Base-by-base conservation (phyloP, 805 yeast species). In the Candida nitratophila region DNA sequence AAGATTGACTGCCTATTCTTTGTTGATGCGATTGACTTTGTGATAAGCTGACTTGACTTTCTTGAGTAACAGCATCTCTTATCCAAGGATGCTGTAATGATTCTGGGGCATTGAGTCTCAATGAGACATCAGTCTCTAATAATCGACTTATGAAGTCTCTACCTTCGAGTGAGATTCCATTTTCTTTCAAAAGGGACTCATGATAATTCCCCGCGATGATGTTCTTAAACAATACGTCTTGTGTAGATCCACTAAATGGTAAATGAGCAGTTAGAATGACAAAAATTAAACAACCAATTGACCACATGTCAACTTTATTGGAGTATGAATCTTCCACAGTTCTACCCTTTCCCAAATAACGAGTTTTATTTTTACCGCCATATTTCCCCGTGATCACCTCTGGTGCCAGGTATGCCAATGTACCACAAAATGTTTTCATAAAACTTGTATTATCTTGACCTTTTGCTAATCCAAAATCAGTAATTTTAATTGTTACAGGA, bases 381-480 rank as follows among this genome's bases (percentile, higher is more conserved):
- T 68, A 73, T 47, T 76, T 76, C 2, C 81, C 81, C 5, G 77
- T 69, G 27, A 77, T 73, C 8, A 93, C 88, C 61, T 93, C 99
- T 0, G 99, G 99, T 0, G 99, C 99, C 41, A 93, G 84, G 56
- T 93, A 93, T 2, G 98, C 97, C 50, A 93, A 63, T 0, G 99
- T 93, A 1, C 99, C 99, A 66, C 99, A 93, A 55, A 93, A 93
- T 0, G 99, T 91, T 60, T 88, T 90, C 85, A 93, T 83, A 49
- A 85, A 80, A 2, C 96, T 79, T 10, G 89, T 84, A 43, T 80
- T 81, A 46, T 84, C 93, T 49, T 89, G 81, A 24, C 88, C 81
- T 63, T 93, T 93, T 0, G 99, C 99, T 38, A 93, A 69, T 0
- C 99, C 99, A 66, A 93, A 93, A 65, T 93, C 99, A 3, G 97